These are phyloP conservation scores for Annulohypoxylon moriforme DNA, from an alignment of 495 filamentous ascomycete genomes.

Conservation along the genomic window DNA sequence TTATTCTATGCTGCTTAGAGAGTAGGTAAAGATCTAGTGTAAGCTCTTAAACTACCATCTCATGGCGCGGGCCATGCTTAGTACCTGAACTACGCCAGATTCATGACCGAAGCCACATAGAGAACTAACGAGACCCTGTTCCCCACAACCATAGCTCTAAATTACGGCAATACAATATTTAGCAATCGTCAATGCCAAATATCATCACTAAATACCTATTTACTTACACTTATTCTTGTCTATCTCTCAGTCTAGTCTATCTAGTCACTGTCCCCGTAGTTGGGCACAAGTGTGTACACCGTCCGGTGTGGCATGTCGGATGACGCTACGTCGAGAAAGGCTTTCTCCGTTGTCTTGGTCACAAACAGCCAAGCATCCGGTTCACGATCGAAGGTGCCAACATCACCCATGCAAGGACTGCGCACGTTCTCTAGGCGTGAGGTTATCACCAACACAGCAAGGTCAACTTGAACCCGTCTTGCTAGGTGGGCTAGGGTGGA, in stretches of 20 bases:
- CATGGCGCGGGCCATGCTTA: neutral
- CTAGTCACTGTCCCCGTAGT: neutral
- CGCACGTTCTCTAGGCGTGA: conserved; percentile 26
- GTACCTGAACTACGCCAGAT: neutral
- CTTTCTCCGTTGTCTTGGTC: conserved; percentile 5
- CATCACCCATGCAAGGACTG: neutral
- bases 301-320: neutral
- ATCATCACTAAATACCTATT: neutral
- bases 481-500: conserved; percentile 9
- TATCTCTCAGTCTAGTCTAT: neutral
- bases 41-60: neutral
- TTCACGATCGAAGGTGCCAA: conserved; percentile 22
- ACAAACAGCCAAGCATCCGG: conserved; percentile 10
- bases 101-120: neutral
- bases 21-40: neutral
- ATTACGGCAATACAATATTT: neutral
- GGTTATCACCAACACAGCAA: conserved; percentile 27
- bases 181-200: neutral
- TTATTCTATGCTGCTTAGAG: neutral
- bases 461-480: neutral
- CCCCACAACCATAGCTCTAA: neutral
- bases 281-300: conserved; percentile 1
- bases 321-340: conserved; percentile 4
- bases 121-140: neutral
- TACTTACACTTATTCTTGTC: neutral